Base-by-base conservation (phyloP, 306 rosid genomes). In the Mimosa bimucronata region DNA sequence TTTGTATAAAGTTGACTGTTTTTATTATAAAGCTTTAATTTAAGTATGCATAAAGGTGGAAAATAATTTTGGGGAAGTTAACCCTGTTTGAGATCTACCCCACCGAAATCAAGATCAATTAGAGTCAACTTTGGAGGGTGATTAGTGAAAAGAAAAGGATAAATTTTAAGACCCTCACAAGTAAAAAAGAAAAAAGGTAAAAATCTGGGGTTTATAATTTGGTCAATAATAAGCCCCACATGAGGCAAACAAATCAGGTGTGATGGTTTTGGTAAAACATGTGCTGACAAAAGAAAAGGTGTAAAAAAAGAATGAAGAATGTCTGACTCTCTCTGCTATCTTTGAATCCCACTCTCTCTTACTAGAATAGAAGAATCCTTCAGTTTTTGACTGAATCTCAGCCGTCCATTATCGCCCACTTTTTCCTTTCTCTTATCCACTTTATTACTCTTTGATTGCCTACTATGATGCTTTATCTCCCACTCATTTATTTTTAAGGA, bases 381-480 rank as follows among this genome's bases (percentile, higher is more conserved):
- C 61, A 73, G 53, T 71, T 85, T 87, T 91, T 93, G 98, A 93
- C 94, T 75, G 15, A 66, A 90, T 88, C 88, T 77, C 57, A 79
- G 53, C 88, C 94, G 73, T 89, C 81, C 87, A 88, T 83, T 70
- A 16, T n/a, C n/a, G 18, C 23, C 16, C 1, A 26, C 19, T 16
- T 29, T 28, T 64, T 38, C 46, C 12, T 9, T 41, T 50, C 10
- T 30, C 28, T 45, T 74, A 40, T 46, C 58, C 67, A 2, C 41
- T 79, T 62, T 76, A 37, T 62, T 71, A 28, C 18, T 42, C 31
- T 37, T 25, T 69, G 23, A 25, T 44, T 29, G 16, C 41, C 11
- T 14, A 41, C 3, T 6, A 23, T 67, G 66, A 21, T 55, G 62
- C 62, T n/a, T 55, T 9, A 55, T 37, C 40, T 25, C 71, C 13